Conservation (phyloP, 805 yeast genomes). For the Grigorovia yakushimaensis region DNA sequence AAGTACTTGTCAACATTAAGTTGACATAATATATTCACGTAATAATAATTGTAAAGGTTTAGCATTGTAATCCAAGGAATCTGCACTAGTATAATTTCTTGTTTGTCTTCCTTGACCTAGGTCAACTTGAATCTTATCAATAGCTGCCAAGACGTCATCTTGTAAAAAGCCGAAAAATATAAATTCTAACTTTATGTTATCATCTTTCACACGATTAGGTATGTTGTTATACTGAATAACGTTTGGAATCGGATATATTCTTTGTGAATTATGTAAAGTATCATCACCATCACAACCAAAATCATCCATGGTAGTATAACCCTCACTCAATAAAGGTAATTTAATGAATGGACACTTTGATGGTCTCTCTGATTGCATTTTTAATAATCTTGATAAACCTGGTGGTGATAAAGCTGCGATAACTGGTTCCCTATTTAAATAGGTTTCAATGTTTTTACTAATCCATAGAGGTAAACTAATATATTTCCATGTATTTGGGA, state of each 20-base stretch:
- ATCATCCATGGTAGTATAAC: slow-evolving; percentile 79
- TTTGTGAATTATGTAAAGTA: slow-evolving; percentile 52
- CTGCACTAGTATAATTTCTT: slow-evolving; percentile 25
- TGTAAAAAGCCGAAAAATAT: slow-evolving; percentile 61
- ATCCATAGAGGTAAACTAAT: slow-evolving; percentile 47
- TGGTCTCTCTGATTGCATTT: not conserved
- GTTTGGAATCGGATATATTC: slow-evolving; percentile 60
- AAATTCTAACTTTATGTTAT: slow-evolving; percentile 42
- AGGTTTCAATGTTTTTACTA: slow-evolving; percentile 44
- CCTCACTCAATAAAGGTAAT: slow-evolving; percentile 37
- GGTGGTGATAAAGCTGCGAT: slow-evolving; percentile 15
- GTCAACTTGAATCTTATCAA: slow-evolving; percentile 25
- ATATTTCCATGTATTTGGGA: slow-evolving; percentile 68
- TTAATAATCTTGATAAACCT: not conserved
- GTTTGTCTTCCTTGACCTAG: slow-evolving; percentile 21
- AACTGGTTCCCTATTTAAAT: slow-evolving; percentile 42
- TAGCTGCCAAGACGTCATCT: slow-evolving; percentile 32
- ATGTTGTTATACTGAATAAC: slow-evolving; percentile 45
- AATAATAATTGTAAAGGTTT: slow-evolving; percentile 37
- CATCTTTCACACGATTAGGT: slow-evolving; percentile 14
- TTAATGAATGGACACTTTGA: slow-evolving; percentile 18
- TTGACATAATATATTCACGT: slow-evolving; percentile 26
- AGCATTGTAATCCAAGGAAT: slow-evolving; percentile 33
- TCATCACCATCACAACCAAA: slow-evolving; percentile 84
- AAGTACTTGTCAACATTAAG: not conserved